Conservation (phyloP, 1,284 basidiomycete genomes). For the Microstroma glucosiphilum region DNA sequence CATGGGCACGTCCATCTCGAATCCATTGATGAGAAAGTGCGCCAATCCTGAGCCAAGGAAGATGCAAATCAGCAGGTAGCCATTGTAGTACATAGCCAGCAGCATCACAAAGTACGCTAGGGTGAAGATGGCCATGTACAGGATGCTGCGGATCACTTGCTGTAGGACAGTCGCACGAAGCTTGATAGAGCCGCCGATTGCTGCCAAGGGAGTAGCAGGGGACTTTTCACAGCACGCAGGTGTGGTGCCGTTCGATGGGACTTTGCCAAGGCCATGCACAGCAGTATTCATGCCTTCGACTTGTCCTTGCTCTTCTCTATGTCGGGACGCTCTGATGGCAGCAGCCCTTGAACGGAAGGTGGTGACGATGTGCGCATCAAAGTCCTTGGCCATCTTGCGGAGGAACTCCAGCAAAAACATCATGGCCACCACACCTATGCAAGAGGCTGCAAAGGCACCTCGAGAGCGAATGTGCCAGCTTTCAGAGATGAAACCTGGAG, state of each 20-base stretch:
- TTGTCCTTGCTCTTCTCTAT: too few relatives aligned
- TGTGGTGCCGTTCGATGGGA: neutral
- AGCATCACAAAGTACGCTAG: slow-evolving; percentile 45
- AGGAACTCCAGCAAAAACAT: slow-evolving; percentile 38
- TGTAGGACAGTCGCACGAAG: slow-evolving; percentile 18
- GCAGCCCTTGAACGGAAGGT: too few relatives aligned
- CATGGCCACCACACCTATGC: slow-evolving; percentile 40
- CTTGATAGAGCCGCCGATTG: slow-evolving; percentile 4
- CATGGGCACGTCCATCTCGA: slow-evolving; percentile 21
- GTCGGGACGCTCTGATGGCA: too few relatives aligned
- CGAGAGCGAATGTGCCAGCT: slow-evolving; percentile 31
- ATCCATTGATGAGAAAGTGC: slow-evolving; percentile 33
- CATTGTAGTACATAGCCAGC: slow-evolving; percentile 45
- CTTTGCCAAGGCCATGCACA: too few relatives aligned
- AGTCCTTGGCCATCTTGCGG: slow-evolving; percentile 36
- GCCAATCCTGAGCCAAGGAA: slow-evolving; percentile 39
- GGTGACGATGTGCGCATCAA: slow-evolving; percentile 28
- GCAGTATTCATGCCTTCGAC: too few relatives aligned
- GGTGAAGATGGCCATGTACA: slow-evolving; percentile 38
- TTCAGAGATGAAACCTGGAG: slow-evolving; percentile 29
- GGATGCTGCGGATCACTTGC: slow-evolving; percentile 33
- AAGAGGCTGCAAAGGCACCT: slow-evolving; percentile 39
- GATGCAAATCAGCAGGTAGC: slow-evolving; percentile 42
- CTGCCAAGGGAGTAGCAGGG: neutral
- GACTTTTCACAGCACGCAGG: neutral